Evolutionary conservation across 139 green algal species (phyloP).

Genomic region (Picochlorum sp.): DNA sequence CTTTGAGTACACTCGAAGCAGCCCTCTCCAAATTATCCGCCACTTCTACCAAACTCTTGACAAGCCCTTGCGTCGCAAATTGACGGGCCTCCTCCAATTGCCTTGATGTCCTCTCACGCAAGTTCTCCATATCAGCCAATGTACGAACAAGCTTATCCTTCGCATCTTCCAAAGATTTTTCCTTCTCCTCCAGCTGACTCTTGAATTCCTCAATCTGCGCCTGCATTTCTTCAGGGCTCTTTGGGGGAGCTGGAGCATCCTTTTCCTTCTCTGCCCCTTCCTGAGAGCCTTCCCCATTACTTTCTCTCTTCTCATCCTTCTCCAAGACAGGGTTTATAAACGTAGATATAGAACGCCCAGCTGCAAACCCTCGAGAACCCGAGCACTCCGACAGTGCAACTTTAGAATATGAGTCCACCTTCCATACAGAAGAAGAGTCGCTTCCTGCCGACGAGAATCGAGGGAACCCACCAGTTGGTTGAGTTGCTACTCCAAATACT

Average conservation of each 20-base stretch:
- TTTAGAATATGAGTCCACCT: too few relatives aligned
- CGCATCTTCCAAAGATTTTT: conserved; percentile 20
- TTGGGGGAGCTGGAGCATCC: conserved; percentile 2
- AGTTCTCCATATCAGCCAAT: conserved; percentile 90
- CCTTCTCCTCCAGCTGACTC: conserved; percentile 15
- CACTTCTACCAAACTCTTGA: conserved; percentile 85
- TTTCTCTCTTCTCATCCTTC: too few relatives aligned
- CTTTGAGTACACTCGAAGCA: conserved; percentile 45
- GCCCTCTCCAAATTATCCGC: conserved; percentile 89
- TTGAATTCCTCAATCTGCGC: conserved; percentile 4
- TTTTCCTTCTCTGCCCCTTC: background rate
- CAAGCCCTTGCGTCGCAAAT: conserved; percentile 82
- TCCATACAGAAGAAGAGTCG: too few relatives aligned
- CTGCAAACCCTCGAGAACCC: too few relatives aligned
- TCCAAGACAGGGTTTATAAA: too few relatives aligned
- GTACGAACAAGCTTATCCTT: conserved; percentile 67
- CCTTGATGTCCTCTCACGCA: conserved; percentile 61
- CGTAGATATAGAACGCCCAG: too few relatives aligned
- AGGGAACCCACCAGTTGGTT: too few relatives aligned
- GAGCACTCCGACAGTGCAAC: too few relatives aligned
- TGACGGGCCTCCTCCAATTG: conserved; percentile 61
- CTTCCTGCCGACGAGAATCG: too few relatives aligned
- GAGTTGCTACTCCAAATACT: too few relatives aligned
- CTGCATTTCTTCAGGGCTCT: background rate
- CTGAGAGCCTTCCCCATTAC: background rate